phyloP scores from a whole-genome alignment of 805 yeast genomes.

The Candida boidinii region DNA sequence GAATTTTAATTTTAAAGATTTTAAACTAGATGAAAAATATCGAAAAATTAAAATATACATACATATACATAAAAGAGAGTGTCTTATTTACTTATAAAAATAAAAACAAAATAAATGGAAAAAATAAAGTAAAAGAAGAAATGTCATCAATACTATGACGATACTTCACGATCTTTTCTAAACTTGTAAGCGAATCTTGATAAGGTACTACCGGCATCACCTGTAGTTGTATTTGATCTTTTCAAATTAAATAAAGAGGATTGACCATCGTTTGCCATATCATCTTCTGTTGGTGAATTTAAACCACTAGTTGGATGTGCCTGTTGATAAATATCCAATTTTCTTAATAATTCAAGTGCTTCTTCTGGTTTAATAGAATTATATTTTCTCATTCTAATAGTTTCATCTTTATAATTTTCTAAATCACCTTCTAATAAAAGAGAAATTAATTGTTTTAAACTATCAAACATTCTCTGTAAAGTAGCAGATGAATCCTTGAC shows the following conservation, averaged over 20 bases:
- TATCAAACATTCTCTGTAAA: constrained; percentile 65
- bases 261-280: neutral
- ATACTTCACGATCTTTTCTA: too few relatives aligned
- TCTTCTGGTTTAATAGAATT: constrained; percentile 69
- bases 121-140: too few relatives aligned
- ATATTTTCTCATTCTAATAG: constrained; percentile 52
- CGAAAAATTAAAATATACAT: too few relatives aligned
- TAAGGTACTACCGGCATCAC: too few relatives aligned
- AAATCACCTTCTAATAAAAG: constrained; percentile 55
- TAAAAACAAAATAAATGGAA: too few relatives aligned
- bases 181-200: too few relatives aligned
- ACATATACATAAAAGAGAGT: too few relatives aligned
- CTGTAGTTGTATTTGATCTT: constrained; percentile 10
- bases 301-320: constrained; percentile 9
- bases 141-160: too few relatives aligned
- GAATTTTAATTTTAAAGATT: too few relatives aligned
- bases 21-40: too few relatives aligned
- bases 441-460: constrained; percentile 72
- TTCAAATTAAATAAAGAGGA: constrained; percentile 18
- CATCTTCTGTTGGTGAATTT: too few relatives aligned
- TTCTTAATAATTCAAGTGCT: constrained; percentile 53
- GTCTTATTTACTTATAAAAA: too few relatives aligned
- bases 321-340: constrained; percentile 29
- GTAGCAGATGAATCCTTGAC: constrained; percentile 29
- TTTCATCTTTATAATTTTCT: constrained; percentile 54